A percentile compares a stretch with the other conserved stretches of the same genome.
These are phyloP conservation scores for Heritiera littoralis DNA, from an alignment of 345 rosid genomes.

Conservation along the genomic window DNA sequence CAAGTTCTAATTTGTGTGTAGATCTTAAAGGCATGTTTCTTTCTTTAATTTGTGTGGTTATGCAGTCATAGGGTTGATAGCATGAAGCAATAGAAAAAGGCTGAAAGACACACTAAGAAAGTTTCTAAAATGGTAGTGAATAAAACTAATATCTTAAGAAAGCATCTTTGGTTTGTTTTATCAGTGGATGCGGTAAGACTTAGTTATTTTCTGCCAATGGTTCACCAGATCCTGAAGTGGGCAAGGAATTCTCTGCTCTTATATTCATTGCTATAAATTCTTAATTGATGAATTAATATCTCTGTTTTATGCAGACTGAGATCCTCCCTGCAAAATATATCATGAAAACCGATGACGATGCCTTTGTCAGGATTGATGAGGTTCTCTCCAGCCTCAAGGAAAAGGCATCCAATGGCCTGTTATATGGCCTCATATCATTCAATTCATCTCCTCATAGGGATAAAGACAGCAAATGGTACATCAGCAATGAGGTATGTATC, in stretches of 20 bases:
- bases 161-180: background rate
- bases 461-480: constrained; percentile 82
- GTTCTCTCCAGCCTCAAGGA: constrained; percentile 57
- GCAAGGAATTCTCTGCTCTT: background rate
- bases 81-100: background rate
- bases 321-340: constrained; percentile 76
- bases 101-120: background rate
- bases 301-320: constrained; percentile 58
- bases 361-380: constrained; percentile 84
- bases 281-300: background rate
- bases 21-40: background rate
- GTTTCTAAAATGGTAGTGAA: background rate
- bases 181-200: background rate
- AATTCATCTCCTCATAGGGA: constrained; percentile 82
- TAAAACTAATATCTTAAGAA: background rate
- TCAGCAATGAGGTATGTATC: constrained; percentile 61
- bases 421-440: constrained; percentile 69
- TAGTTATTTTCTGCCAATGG: background rate
- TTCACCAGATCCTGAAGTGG: background rate
- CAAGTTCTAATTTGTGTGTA: background rate
- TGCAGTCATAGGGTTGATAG: background rate
- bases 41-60: background rate
- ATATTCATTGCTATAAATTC: background rate
- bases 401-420: constrained; percentile 60
- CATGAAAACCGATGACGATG: constrained; percentile 97